Conservation (phyloP, 73 alveolate species). For the Tetrahymena elliotti region DNA sequence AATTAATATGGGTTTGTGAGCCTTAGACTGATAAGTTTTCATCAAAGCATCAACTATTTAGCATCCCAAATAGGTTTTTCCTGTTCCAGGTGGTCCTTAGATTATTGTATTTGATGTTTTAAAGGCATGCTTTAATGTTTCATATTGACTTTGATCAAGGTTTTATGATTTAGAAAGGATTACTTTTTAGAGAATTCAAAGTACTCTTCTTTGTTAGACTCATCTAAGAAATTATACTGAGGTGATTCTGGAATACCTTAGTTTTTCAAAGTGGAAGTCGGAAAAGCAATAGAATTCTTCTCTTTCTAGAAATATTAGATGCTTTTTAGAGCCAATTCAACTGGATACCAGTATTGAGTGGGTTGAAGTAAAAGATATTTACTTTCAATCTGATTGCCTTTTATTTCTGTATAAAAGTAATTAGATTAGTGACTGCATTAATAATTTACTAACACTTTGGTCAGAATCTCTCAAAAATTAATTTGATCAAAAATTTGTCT, state of each 20-base stretch:
- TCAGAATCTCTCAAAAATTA: too few species aligned
- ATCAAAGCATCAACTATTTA: constrained; percentile 41
- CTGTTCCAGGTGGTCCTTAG: constrained; percentile 96
- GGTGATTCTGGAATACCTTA: background rate
- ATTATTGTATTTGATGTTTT: constrained; percentile 34
- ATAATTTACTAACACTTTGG: too few species aligned
- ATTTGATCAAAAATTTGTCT: too few species aligned
- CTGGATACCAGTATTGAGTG: background rate
- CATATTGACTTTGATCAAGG: background rate
- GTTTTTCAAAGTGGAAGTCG: background rate
- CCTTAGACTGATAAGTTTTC: background rate
- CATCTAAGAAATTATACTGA: background rate
- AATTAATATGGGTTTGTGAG: constrained; percentile 2
- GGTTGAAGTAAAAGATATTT: background rate
- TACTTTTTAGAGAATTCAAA: background rate
- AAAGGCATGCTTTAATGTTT: background rate
- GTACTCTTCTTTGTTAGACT: background rate
- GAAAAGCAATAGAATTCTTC: background rate
- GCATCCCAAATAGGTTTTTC: constrained; percentile 77
- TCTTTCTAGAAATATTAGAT: background rate
- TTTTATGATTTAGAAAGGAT: background rate
- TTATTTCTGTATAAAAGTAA: too few species aligned
- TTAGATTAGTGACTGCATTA: too few species aligned
- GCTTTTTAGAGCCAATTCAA: background rate
- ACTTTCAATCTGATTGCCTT: background rate